Evolutionary conservation across 2,329 filamentous ascomycete genomes (phyloP), one percentile per base, ranked within the genome.

Genomic region (Diaporthe caulivora): DNA sequence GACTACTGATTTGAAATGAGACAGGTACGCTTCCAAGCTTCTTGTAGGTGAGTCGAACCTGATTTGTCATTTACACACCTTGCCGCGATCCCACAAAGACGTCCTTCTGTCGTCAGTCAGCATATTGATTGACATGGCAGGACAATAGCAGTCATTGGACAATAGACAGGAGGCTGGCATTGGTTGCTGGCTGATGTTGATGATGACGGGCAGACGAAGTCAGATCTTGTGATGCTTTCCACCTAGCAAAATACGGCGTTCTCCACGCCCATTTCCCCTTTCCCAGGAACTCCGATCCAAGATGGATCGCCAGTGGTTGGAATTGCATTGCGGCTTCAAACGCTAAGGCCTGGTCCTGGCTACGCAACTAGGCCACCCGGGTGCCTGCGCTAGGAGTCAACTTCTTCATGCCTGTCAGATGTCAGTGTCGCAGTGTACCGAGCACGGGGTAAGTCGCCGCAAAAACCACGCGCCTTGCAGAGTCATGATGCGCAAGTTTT

Each of bases 401-500:
- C 62, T 51, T 65, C 13, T 37, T 24, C 62, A 65, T 51, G 62
- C 62, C 62, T 67, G 62, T 67, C 62, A 67, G 47, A 37, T 67
- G 62, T 67, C 47, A 67, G 47, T 10, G 62, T 54, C 40, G n/a
- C 49, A 40, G 7, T 62, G 24, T 40, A 10, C 34, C 5, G 34
- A 5, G 5, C 9, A 9, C 34, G 5, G n/a, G n/a, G n/a, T n/a
- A n/a, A 21, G 47, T 51, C 70, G 44, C 71, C 73, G 73, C 71
- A 18, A 75, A 75, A 75, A 75, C 73, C 65, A 75, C 73, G 73
- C 73, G 69, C 57, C 49, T 49, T 44, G 21, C 60, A 68, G 60
- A 54, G 34, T 57, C 60, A 72, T 49, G 31, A 40, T 60, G 42
- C 29, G 65, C 64, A 54, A 34, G 44, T 6, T 26, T 62, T 75